Conservation (phyloP, 1,284 basidiomycete genomes). For the Xerocomus tenax region DNA sequence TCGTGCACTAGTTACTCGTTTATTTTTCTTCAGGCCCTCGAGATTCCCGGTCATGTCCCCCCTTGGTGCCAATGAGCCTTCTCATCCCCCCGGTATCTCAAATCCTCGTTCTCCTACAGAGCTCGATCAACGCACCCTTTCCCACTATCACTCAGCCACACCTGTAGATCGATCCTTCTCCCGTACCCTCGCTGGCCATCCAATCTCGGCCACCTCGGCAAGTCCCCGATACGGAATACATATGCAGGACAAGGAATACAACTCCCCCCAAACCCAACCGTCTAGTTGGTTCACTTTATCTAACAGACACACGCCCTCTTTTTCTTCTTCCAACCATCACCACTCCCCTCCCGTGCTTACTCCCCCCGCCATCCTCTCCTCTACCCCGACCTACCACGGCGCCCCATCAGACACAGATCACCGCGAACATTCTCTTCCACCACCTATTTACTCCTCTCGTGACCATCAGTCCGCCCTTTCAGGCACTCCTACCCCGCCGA, state of each 20-base stretch:
- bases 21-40: conserved; percentile 13
- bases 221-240: conserved; percentile 31
- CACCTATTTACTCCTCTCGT: conserved; percentile 22
- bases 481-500: conserved; percentile 22
- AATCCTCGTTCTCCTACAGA: conserved; percentile 16
- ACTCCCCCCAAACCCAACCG: conserved; percentile 11
- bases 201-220: conserved; percentile 23
- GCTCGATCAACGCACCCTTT: conserved; percentile 16
- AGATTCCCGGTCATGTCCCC: conserved; percentile 31
- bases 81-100: conserved; percentile 33
- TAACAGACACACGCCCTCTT: conserved; percentile 42
- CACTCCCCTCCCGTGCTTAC: conserved; percentile 24
- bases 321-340: conserved; percentile 27
- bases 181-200: conserved; percentile 7
- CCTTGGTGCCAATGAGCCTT: conserved; percentile 38
- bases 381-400: conserved; percentile 16
- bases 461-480: conserved; percentile 19
- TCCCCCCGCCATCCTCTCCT: conserved; percentile 14
- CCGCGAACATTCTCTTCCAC: conserved; percentile 30
- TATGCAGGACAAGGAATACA: conserved; percentile 32
- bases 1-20: conserved; percentile 30
- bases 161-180: conserved; percentile 23
- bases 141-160: conserved; percentile 14
- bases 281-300: conserved; percentile 29
- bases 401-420: conserved; percentile 34